A percentile compares a stretch with the other conserved stretches of the same genome.
phyloP scores from a whole-genome alignment of 2,329 filamentous ascomycete species.

The Pleomassaria siparia region DNA sequence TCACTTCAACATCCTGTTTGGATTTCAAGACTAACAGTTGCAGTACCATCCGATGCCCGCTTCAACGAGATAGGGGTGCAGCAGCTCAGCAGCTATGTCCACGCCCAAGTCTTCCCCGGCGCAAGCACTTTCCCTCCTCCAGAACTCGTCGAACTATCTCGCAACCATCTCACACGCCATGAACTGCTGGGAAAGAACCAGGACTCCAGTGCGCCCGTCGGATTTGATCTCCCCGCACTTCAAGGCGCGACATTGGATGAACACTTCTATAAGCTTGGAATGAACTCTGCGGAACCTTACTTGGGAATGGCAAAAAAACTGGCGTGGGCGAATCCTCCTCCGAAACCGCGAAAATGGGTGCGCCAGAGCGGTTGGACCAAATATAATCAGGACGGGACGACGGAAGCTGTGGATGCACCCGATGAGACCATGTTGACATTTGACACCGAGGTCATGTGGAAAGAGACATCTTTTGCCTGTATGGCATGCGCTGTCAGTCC shows the following conservation, averaged over 20 bases:
- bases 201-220: conserved; percentile 71
- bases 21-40: neutral
- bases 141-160: conserved; percentile 76
- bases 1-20: neutral
- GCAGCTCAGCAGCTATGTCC: conserved; percentile 82
- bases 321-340: conserved; percentile 60
- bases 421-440: conserved; percentile 84
- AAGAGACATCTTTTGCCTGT: conserved; percentile 85
- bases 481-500: conserved; percentile 95
- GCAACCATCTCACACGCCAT: conserved; percentile 80
- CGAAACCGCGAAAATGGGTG: conserved; percentile 71
- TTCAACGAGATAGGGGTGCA: conserved; percentile 95
- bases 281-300: conserved; percentile 85
- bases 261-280: conserved; percentile 86
- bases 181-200: conserved; percentile 89
- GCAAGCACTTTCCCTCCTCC: conserved; percentile 58
- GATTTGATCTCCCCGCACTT: conserved; percentile 79
- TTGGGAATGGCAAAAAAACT: conserved; percentile 75
- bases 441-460: conserved; percentile 96
- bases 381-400: conserved; percentile 73
- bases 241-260: conserved; percentile 84
- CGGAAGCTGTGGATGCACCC: conserved; percentile 74
- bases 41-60: conserved; percentile 59
- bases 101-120: conserved; percentile 76
- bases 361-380: conserved; percentile 89